These are phyloP conservation scores for Panicum miliaceum DNA, from an alignment of 176 grass and related monocot genomes.

Conservation along the genomic window DNA sequence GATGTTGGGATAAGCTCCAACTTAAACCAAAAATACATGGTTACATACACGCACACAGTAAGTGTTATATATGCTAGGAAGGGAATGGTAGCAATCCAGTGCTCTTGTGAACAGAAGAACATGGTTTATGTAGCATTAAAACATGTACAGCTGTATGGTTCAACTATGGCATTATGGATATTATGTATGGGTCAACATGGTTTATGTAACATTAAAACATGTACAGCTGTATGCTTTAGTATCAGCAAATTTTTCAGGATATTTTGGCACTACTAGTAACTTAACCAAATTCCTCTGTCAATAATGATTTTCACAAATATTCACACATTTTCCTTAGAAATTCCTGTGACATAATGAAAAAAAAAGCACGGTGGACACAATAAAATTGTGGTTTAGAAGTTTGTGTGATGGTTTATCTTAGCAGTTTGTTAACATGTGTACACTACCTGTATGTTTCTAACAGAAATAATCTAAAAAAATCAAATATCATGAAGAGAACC, in stretches of 20 bases:
- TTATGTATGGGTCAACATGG: constrained; percentile 1
- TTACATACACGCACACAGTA: constrained; percentile 48
- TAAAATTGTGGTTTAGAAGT: constrained; percentile 9
- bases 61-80: constrained; percentile 38
- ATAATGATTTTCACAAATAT: neutral
- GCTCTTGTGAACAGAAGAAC: neutral
- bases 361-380: neutral
- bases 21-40: constrained; percentile 62
- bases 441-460: neutral
- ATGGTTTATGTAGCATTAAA: neutral
- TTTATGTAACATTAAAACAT: neutral
- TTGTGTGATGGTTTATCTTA: neutral
- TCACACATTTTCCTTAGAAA: neutral
- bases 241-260: neutral
- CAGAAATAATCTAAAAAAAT: constrained; percentile 23
- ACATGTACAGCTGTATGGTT: neutral
- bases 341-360: neutral
- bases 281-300: constrained; percentile 6
- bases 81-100: constrained; percentile 21
- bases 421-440: constrained; percentile 12
- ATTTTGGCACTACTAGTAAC: constrained; percentile 14
- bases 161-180: neutral
- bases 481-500: neutral
- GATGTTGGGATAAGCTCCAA: constrained; percentile 99
- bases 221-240: neutral